These are phyloP conservation scores for Cyberlindnera euphorbiiphila DNA, from an alignment of 805 yeast genomes.

Conservation along the genomic window DNA sequence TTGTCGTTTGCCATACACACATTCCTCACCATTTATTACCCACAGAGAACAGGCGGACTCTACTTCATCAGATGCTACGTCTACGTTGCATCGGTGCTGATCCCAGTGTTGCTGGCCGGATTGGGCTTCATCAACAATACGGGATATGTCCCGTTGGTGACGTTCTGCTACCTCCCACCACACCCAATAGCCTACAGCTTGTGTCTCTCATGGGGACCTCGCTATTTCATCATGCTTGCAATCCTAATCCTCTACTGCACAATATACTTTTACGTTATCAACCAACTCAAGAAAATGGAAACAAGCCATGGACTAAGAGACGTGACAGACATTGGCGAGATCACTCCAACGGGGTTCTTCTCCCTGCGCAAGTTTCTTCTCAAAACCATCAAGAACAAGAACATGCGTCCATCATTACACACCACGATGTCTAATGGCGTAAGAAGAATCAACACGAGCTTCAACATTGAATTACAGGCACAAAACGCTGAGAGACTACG, in stretches of 20 bases:
- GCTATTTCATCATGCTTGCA: conserved; percentile 60
- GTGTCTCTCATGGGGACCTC: conserved; percentile 76
- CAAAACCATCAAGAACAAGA: conserved; percentile 1
- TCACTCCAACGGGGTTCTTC: neutral
- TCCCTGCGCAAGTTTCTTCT: neutral
- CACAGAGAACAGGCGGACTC: conserved; percentile 66
- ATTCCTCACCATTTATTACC: conserved; percentile 64
- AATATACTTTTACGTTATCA: conserved; percentile 68
- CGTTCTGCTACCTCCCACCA: conserved; percentile 79
- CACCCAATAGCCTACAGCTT: conserved; percentile 69
- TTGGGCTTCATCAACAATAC: conserved; percentile 58
- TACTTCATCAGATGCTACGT: conserved; percentile 54
- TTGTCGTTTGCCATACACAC: conserved; percentile 81
- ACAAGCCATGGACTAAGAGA: conserved; percentile 2
- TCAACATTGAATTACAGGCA: conserved; percentile 22
- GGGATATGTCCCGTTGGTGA: conserved; percentile 59
- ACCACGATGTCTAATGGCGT: neutral
- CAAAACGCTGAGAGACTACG: conserved; percentile 42
- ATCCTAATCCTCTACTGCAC: conserved; percentile 64
- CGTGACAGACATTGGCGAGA: neutral
- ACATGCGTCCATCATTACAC: neutral
- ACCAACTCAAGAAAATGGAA: conserved; percentile 36
- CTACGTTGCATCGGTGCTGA: conserved; percentile 50
- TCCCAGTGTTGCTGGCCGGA: conserved; percentile 68
- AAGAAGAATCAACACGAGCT: conserved; percentile 13